Evolutionary conservation across 2,329 filamentous ascomycete species (phyloP).

Genomic region (Didymella keratinophila): DNA sequence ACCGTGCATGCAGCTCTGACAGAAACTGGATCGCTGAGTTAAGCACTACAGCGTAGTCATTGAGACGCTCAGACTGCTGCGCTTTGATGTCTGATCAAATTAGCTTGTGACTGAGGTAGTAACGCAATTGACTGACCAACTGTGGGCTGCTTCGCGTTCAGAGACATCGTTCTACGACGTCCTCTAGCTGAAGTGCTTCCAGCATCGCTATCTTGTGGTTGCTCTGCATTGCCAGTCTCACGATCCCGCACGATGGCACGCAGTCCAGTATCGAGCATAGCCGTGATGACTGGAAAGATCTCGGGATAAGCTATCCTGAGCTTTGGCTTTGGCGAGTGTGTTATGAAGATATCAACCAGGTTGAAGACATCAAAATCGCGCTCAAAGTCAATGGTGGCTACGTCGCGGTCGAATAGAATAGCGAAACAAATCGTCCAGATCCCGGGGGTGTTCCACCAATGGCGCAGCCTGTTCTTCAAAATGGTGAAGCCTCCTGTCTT

Average conservation of each 20-base stretch:
- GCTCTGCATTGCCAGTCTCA: slow-evolving; percentile 30
- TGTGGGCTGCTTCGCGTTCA: slow-evolving; percentile 63
- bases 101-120: slow-evolving; percentile 6
- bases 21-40: slow-evolving; percentile 82
- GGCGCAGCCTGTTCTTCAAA: slow-evolving; percentile 80
- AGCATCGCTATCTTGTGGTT: slow-evolving; percentile 27
- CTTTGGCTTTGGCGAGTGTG: slow-evolving; percentile 52
- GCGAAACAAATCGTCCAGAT: slow-evolving; percentile 90
- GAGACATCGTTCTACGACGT: slow-evolving; percentile 70
- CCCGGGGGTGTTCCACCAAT: slow-evolving; percentile 86
- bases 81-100: slow-evolving; percentile 40
- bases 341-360: slow-evolving; percentile 74
- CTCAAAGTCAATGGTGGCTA: slow-evolving; percentile 76
- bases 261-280: slow-evolving; percentile 87
- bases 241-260: slow-evolving; percentile 57
- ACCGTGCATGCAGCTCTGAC: slow-evolving; percentile 78
- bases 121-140: slow-evolving; percentile 34
- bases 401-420: slow-evolving; percentile 84
- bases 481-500: slow-evolving; percentile 90
- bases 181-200: slow-evolving; percentile 48
- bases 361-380: slow-evolving; percentile 76
- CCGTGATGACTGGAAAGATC: slow-evolving; percentile 78
- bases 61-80: slow-evolving; percentile 52
- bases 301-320: slow-evolving; percentile 77
- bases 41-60: slow-evolving; percentile 70